A percentile compares a stretch with the other conserved stretches of the same genome.
phyloP scores from a whole-genome alignment of 352 stramenopile species.

The Peronospora destructor region DNA sequence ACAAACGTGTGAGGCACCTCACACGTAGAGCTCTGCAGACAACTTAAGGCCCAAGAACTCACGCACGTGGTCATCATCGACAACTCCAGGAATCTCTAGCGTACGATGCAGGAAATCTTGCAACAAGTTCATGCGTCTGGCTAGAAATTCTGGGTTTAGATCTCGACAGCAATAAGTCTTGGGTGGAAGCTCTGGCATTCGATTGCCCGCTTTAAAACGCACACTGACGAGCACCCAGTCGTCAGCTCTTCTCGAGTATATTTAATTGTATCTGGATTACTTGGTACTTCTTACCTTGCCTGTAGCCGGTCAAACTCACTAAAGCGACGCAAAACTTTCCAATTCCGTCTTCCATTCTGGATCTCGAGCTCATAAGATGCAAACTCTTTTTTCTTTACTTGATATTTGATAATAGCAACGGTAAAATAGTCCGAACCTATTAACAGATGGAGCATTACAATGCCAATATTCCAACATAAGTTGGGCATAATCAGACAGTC shows the following conservation, averaged over 20 bases:
- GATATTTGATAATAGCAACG: constrained; percentile 44
- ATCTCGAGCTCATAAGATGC: constrained; percentile 65
- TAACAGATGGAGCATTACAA: background rate
- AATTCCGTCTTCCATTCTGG: constrained; percentile 61
- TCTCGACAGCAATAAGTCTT: constrained; percentile 72
- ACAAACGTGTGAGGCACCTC: constrained; percentile 5
- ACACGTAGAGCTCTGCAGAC: constrained; percentile 59
- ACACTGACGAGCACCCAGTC: constrained; percentile 29
- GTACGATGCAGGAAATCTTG: constrained; percentile 52
- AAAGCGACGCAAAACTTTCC: constrained; percentile 62
- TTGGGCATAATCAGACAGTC: background rate
- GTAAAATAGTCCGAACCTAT: constrained; percentile 72
- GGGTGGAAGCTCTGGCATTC: constrained; percentile 45
- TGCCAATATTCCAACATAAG: background rate
- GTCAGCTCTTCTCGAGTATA: constrained; percentile 2
- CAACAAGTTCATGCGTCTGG: constrained; percentile 42
- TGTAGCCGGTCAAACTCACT: constrained; percentile 61
- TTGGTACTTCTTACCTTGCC: constrained; percentile 26
- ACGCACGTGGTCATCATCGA: constrained; percentile 45
- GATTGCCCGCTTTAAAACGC: constrained; percentile 35
- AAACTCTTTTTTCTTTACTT: constrained; percentile 43
- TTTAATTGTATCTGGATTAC: too few relatives aligned
- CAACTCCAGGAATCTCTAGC: constrained; percentile 54
- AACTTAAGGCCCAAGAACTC: constrained; percentile 60
- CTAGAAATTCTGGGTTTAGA: constrained; percentile 63